Conservation (phyloP, 1,139 yeast species). For the Taphrina flavorubra region DNA sequence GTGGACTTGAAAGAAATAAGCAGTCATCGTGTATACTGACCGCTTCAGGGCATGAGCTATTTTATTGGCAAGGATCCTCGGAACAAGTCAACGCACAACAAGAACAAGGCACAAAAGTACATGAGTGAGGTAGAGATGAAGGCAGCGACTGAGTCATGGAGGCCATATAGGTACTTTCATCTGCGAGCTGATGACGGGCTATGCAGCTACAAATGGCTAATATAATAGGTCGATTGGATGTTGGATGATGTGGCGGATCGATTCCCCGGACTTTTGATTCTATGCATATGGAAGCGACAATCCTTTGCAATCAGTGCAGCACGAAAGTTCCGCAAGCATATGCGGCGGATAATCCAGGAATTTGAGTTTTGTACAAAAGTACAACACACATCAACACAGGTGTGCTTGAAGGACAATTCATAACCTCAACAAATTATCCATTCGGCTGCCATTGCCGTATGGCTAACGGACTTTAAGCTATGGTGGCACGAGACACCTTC, state of each 20-base stretch:
- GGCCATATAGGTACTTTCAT: slow-evolving; percentile 62
- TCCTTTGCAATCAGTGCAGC: too few species aligned
- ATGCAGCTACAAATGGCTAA: slow-evolving; percentile 2
- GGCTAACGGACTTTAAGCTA: too few species aligned
- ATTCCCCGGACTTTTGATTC: slow-evolving; percentile 15
- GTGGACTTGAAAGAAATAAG: not conserved
- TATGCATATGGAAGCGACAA: too few species aligned
- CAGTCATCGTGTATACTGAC: not conserved
- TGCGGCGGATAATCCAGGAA: too few species aligned
- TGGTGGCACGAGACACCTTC: too few species aligned
- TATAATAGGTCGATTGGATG: slow-evolving; percentile 59
- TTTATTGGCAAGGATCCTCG: slow-evolving; percentile 28
- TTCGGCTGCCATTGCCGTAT: too few species aligned
- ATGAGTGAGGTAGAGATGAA: slow-evolving; percentile 53
- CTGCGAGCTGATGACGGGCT: too few species aligned
- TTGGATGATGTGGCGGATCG: slow-evolving; percentile 68
- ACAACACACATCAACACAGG: too few species aligned
- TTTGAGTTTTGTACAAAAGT: too few species aligned
- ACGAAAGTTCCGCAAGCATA: too few species aligned
- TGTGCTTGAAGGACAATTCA: too few species aligned
- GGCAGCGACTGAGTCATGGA: slow-evolving; percentile 62
- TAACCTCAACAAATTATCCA: too few species aligned
- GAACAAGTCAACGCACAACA: slow-evolving; percentile 29
- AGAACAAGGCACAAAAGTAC: slow-evolving; percentile 47
- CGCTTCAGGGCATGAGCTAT: slow-evolving; percentile 24